Conservation (phyloP, 2,329 filamentous ascomycete genomes). For the Neoascochyta sp. region DNA sequence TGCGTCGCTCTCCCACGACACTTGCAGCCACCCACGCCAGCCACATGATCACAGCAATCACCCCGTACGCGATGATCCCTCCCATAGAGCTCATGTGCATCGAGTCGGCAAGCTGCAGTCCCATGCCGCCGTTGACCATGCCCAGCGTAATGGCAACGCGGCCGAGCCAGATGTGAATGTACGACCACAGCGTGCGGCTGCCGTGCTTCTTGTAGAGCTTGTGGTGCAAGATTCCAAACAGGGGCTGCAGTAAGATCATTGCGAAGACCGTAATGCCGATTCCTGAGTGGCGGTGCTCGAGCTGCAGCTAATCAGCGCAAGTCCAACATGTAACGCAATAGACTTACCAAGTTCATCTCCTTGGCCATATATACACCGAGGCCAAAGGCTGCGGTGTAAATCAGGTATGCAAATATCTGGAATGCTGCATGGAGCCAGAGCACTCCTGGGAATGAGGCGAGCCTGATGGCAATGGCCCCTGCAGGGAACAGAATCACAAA, state of each 20-base stretch:
- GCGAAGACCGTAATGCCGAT: slow-evolving; percentile 53
- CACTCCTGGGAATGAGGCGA: slow-evolving; percentile 43
- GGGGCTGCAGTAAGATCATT: slow-evolving; percentile 53
- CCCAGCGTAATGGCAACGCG: slow-evolving; percentile 50
- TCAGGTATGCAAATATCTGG: slow-evolving; percentile 48
- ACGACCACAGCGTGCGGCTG: slow-evolving; percentile 46
- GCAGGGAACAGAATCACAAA: slow-evolving; percentile 47
- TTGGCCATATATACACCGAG: slow-evolving; percentile 51
- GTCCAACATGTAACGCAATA: no score
- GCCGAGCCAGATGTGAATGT: slow-evolving; percentile 55
- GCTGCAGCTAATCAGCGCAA: slow-evolving; percentile 15
- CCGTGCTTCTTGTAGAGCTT: slow-evolving; percentile 47
- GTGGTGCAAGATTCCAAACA: slow-evolving; percentile 53
- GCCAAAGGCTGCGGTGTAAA: slow-evolving; percentile 50
- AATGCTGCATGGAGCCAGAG: slow-evolving; percentile 46
- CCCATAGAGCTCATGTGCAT: slow-evolving; percentile 29
- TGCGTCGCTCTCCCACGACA: slow-evolving; percentile 28
- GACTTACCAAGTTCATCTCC: slow-evolving; percentile 31
- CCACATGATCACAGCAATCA: slow-evolving; percentile 50
- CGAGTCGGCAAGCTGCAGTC: slow-evolving; percentile 47
- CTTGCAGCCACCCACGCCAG: slow-evolving; percentile 28
- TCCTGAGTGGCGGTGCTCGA: slow-evolving; percentile 48
- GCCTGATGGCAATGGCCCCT: slow-evolving; percentile 44
- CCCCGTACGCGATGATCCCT: slow-evolving; percentile 47
- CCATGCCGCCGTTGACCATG: slow-evolving; percentile 57